Evolutionary conservation across 1,284 basidiomycete species (phyloP).

Genomic region (Peniophora sp.): DNA sequence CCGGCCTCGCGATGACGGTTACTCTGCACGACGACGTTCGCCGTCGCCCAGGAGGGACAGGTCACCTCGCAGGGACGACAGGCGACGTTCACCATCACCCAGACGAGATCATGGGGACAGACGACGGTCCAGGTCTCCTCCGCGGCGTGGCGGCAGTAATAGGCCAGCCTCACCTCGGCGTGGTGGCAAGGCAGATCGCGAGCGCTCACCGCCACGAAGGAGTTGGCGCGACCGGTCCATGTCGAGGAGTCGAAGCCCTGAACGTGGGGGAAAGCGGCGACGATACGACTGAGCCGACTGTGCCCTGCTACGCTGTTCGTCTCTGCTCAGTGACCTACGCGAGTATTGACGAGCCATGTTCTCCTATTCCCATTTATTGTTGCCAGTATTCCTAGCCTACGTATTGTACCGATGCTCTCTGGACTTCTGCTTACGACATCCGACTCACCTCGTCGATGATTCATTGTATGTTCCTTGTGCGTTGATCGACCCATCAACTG

Average conservation of each 20-base stretch:
- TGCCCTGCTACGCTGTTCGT: background rate
- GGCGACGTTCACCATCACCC: constrained; percentile 9
- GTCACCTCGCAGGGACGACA: constrained; percentile 16
- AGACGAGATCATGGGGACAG: constrained; percentile 8
- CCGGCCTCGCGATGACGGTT: constrained; percentile 15
- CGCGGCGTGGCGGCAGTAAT: too few relatives aligned
- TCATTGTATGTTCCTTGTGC: too few relatives aligned
- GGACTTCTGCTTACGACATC: too few relatives aligned
- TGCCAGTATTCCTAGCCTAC: too few relatives aligned
- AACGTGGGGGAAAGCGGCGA: constrained; percentile 25
- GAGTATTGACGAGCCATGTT: too few relatives aligned
- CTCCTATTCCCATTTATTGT: too few relatives aligned
- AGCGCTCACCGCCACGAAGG: background rate
- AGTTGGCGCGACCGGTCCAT: constrained; percentile 33
- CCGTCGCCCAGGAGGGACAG: constrained; percentile 5
- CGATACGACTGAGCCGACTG: constrained; percentile 19
- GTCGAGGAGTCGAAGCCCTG: constrained; percentile 28
- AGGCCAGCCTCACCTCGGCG: too few relatives aligned
- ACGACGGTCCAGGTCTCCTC: constrained; percentile 7
- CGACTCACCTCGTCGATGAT: too few relatives aligned
- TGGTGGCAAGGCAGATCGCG: too few relatives aligned
- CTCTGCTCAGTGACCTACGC: background rate
- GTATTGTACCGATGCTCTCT: too few relatives aligned
- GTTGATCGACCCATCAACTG: too few relatives aligned
- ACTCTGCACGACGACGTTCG: constrained; percentile 10